Conservation (phyloP, 1,284 basidiomycete species). For the Ganoderma resinaceum region DNA sequence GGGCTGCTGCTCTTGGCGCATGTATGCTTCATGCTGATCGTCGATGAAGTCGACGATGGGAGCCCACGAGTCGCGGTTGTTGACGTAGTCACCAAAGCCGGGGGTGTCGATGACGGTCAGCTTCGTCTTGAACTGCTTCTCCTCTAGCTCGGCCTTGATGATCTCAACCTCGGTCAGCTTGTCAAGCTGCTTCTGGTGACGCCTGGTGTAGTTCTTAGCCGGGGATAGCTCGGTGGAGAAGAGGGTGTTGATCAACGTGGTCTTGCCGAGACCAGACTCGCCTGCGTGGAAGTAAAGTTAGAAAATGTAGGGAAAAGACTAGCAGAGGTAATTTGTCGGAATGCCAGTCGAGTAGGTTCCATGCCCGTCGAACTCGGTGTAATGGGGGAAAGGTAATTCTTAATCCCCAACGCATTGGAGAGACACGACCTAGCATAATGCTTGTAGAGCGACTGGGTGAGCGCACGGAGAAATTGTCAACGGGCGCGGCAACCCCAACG, state of each 20-base stretch:
- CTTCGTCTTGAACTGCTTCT: conserved; percentile 99
- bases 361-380: too few relatives aligned
- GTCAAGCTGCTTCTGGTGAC: conserved; percentile 97
- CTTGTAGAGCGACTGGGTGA: neutral
- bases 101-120: conserved; percentile 98
- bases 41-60: conserved; percentile 99
- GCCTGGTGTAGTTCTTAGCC: conserved; percentile 89
- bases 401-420: neutral
- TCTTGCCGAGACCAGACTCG: conserved; percentile 95
- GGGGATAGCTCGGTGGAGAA: conserved; percentile 98
- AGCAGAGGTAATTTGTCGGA: neutral
- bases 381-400: neutral
- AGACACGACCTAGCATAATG: neutral
- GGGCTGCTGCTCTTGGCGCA: conserved; percentile 99
- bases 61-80: conserved; percentile 98
- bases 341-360: neutral
- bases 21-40: conserved; percentile 99
- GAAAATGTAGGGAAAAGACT: neutral
- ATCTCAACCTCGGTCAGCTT: conserved; percentile 98
- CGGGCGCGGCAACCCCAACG: neutral
- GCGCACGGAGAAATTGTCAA: neutral
- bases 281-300: conserved; percentile 53
- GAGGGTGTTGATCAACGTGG: conserved; percentile 97
- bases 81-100: conserved; percentile 99
- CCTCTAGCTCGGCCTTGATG: conserved; percentile 97